Evolutionary conservation across 192 early-diverging fungal species (phyloP).

Genomic region (Linnemannia schmuckeri): DNA sequence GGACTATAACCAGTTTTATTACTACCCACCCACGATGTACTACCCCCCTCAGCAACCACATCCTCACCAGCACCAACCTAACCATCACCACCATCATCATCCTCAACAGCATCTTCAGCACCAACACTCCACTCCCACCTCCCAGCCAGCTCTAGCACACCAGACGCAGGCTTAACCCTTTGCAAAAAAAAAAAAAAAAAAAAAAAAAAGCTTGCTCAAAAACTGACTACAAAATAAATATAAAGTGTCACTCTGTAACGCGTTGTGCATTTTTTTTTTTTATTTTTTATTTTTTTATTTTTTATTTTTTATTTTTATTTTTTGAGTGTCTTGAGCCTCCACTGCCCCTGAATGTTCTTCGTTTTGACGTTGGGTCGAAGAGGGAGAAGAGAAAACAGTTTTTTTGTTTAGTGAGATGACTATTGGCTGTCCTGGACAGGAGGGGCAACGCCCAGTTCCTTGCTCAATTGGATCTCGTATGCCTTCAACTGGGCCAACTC

Average conservation of each 20-base stretch:
- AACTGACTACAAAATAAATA: not conserved
- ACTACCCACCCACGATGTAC: constrained; percentile 41
- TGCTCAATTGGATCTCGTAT: constrained; percentile 50
- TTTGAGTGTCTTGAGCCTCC: not conserved
- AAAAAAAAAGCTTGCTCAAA: not conserved
- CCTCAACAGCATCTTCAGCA: not conserved
- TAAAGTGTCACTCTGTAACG: not conserved
- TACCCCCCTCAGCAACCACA: constrained; percentile 27
- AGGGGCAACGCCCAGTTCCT: constrained; percentile 32
- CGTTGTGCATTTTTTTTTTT: not conserved
- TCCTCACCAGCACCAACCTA: constrained; percentile 6
- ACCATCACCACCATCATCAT: constrained; percentile 5
- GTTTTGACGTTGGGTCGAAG: not conserved
- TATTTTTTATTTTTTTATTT: not conserved
- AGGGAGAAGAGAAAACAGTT: not conserved
- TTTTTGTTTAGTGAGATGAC: not conserved
- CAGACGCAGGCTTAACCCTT: not conserved
- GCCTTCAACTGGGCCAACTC: constrained; percentile 61
- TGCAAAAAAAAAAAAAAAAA: not conserved
- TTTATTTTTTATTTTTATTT: not conserved
- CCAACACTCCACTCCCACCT: not conserved
- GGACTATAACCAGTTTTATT: constrained; percentile 54
- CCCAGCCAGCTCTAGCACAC: not conserved
- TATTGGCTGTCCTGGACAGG: not conserved
- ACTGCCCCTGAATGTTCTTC: not conserved